Percentiles rank a stretch among this genome's conserved stretches.
Evolutionary conservation across 176 grass and related monocot species (phyloP).

Genomic region (Zizania latifolia): DNA sequence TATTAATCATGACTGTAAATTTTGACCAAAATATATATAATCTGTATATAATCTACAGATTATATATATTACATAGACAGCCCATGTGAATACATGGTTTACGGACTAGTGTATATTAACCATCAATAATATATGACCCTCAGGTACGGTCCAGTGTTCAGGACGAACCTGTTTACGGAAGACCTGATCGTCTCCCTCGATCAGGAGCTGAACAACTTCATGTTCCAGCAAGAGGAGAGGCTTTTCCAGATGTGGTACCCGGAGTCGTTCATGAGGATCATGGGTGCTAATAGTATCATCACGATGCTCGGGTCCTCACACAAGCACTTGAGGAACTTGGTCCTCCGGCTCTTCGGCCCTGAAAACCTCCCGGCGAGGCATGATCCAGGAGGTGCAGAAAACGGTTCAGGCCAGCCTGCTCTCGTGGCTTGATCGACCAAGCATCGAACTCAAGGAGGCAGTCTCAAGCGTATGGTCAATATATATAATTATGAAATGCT

Average conservation of each 20-base stretch:
- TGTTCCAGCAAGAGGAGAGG: slow-evolving; percentile 51
- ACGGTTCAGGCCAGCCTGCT: not conserved
- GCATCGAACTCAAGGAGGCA: slow-evolving; percentile 40
- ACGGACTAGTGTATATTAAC: no score
- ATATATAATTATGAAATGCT: no score
- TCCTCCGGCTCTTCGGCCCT: slow-evolving; percentile 43
- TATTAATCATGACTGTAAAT: no score
- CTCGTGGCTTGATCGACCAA: slow-evolving; percentile 24
- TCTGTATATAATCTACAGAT: no score
- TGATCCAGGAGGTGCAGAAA: slow-evolving; percentile 35
- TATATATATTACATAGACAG: no score
- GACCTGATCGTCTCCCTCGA: slow-evolving; percentile 41
- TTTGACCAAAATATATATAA: no score
- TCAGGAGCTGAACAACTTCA: slow-evolving; percentile 17
- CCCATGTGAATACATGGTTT: no score
- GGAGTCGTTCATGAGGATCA: slow-evolving; percentile 36
- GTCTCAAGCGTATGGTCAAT: slow-evolving; percentile 28
- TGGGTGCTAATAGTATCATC: slow-evolving; percentile 34
- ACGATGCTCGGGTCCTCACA: slow-evolving; percentile 36
- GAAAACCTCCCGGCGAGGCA: slow-evolving; percentile 20
- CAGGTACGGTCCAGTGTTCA: slow-evolving; percentile 53
- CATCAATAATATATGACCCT: not conserved
- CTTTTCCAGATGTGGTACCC: slow-evolving; percentile 55
- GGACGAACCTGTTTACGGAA: slow-evolving; percentile 31
- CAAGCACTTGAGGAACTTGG: slow-evolving; percentile 34